A percentile compares a stretch with the other conserved stretches of the same genome.
phyloP scores from a whole-genome alignment of 139 green algal species.

The Parachlorella kessleri region DNA sequence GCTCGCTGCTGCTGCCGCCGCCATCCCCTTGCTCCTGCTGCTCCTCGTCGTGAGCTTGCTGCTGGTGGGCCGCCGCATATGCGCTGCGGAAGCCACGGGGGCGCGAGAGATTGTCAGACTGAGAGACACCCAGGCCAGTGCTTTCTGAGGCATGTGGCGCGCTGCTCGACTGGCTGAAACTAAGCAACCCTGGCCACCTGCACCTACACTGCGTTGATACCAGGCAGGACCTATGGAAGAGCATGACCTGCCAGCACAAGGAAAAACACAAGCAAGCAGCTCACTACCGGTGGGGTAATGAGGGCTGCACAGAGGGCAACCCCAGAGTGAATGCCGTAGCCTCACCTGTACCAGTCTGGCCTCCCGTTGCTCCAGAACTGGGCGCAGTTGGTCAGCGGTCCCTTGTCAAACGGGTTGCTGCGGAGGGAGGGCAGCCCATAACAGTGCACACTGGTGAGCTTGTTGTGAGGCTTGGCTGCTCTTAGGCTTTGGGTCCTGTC shows the following conservation, averaged over 20 bases:
- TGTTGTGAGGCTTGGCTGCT: too few species aligned
- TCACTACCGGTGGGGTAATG: too few species aligned
- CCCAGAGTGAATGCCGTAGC: too few species aligned
- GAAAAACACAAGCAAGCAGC: not conserved
- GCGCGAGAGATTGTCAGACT: not conserved
- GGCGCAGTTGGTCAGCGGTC: slow-evolving; percentile 39
- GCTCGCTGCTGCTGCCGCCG: not conserved
- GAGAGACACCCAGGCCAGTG: not conserved
- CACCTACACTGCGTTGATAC: not conserved
- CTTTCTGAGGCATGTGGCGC: not conserved
- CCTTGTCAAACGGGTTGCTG: slow-evolving; percentile 54
- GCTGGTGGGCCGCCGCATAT: not conserved
- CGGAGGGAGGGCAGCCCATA: not conserved
- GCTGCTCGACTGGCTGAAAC: not conserved
- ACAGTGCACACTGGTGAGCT: too few species aligned
- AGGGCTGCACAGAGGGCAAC: too few species aligned
- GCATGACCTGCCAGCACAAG: not conserved
- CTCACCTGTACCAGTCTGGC: slow-evolving; percentile 31
- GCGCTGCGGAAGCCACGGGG: not conserved
- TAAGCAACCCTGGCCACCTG: not conserved
- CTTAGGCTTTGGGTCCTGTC: too few species aligned
- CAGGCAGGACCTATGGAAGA: not conserved
- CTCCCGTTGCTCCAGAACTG: slow-evolving; percentile 23
- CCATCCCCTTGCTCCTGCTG: not conserved
- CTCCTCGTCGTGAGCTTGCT: not conserved